Evolutionary conservation across 164 flowering plant species (phyloP).

Genomic region (Vitis rupestris): DNA sequence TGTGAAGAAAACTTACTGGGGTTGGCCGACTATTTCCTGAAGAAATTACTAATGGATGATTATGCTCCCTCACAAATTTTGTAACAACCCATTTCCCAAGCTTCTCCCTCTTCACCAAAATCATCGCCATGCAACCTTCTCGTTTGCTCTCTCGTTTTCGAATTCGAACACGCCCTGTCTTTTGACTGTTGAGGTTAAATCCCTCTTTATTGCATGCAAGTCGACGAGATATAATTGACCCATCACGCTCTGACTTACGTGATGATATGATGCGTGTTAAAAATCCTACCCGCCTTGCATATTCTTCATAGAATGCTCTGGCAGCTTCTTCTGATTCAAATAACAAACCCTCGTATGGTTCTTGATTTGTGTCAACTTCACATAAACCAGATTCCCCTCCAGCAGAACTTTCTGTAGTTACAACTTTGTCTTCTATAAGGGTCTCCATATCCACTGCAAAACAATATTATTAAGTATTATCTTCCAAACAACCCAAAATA

Average conservation of each 20-base stretch:
- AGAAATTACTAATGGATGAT: slow-evolving; percentile 54
- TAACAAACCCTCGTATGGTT: slow-evolving; percentile 45
- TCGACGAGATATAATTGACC: slow-evolving; percentile 39
- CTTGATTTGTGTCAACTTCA: slow-evolving; percentile 22
- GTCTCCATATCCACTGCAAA: slow-evolving; percentile 28
- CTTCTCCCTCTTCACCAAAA: slow-evolving; percentile 49
- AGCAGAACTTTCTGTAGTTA: slow-evolving; percentile 16
- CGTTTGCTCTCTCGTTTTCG: slow-evolving; percentile 33
- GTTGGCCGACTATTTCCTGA: slow-evolving; percentile 42
- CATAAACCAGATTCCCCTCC: slow-evolving; percentile 4
- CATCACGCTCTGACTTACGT: slow-evolving; percentile 47
- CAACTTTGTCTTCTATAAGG: slow-evolving; percentile 20
- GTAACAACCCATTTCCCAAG: slow-evolving; percentile 60
- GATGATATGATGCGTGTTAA: slow-evolving; percentile 44
- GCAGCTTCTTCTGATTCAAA: slow-evolving; percentile 56
- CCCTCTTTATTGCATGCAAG: slow-evolving; percentile 55
- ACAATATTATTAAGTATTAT: slow-evolving; percentile 7
- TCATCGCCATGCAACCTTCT: slow-evolving; percentile 56
- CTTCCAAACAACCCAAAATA: neutral
- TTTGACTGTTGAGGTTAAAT: neutral
- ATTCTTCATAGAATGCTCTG: slow-evolving; percentile 37
- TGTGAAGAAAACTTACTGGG: slow-evolving; percentile 33
- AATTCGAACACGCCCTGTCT: slow-evolving; percentile 23
- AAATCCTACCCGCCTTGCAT: slow-evolving; percentile 42
- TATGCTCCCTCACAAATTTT: slow-evolving; percentile 65